Percentiles rank a stretch among this genome's conserved stretches.
Conservation (phyloP, 192 early-diverging fungal species). For the Rhizoclosmatium globosum region DNA sequence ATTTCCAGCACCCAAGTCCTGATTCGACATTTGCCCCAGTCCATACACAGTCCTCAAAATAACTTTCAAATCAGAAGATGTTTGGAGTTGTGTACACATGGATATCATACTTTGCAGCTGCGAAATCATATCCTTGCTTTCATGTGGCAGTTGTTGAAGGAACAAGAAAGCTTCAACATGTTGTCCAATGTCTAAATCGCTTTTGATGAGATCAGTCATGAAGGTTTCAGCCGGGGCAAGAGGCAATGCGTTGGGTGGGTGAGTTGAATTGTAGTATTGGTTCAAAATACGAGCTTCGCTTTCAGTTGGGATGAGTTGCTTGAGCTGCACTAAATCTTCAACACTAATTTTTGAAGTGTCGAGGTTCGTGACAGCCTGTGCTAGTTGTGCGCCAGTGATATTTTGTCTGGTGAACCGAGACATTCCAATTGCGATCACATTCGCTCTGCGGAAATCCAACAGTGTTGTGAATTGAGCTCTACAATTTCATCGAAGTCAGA, state of each 20-base stretch:
- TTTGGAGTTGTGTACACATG: slow-evolving; percentile 47
- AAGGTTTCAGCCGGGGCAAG: slow-evolving; percentile 64
- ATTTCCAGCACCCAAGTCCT: slow-evolving; percentile 54
- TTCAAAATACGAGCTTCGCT: slow-evolving; percentile 48
- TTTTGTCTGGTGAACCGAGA: slow-evolving; percentile 56
- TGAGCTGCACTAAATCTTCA: slow-evolving; percentile 57
- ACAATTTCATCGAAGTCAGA: slow-evolving; percentile 9
- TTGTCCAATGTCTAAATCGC: slow-evolving; percentile 46
- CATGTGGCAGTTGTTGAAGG: slow-evolving; percentile 39
- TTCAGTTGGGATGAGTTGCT: slow-evolving; percentile 57
- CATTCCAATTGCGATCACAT: slow-evolving; percentile 64
- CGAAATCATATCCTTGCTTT: slow-evolving; percentile 43
- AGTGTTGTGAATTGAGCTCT: slow-evolving; percentile 61
- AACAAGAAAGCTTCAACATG: slow-evolving; percentile 51
- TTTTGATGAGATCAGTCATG: slow-evolving; percentile 54
- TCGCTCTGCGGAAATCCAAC: slow-evolving; percentile 61
- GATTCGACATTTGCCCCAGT: slow-evolving; percentile 62
- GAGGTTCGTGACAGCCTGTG: slow-evolving; percentile 41
- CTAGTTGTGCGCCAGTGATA: slow-evolving; percentile 42
- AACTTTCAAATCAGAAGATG: slow-evolving; percentile 52
- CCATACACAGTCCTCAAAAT: slow-evolving; percentile 56
- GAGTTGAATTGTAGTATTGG: slow-evolving; percentile 24
- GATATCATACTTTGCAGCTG: slow-evolving; percentile 42
- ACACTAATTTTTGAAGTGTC: slow-evolving; percentile 41
- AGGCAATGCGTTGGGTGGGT: slow-evolving; percentile 43